Evolutionary conservation across 768 basidiomycete genomes (phyloP).

Genomic region (Epithele typhae): DNA sequence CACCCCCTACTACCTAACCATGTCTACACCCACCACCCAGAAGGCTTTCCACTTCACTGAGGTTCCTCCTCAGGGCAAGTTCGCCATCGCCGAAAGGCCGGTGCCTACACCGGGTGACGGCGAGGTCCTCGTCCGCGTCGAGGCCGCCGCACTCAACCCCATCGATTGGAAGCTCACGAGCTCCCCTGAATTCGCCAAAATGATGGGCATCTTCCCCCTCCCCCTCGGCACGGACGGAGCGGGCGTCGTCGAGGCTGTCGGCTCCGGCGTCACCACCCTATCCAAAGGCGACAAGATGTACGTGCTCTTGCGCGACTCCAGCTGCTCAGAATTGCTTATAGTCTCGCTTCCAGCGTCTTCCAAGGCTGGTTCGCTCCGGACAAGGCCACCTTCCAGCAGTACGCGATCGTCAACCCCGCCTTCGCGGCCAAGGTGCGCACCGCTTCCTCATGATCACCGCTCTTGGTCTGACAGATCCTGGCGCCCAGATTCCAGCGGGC

Average conservation of each 20-base stretch:
- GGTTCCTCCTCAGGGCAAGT: background rate
- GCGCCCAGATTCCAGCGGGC: constrained; percentile 28
- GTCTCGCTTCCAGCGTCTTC: constrained; percentile 16
- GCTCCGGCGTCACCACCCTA: constrained; percentile 31
- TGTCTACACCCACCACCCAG: too few species aligned
- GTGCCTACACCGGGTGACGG: constrained; percentile 20
- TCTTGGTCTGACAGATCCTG: background rate
- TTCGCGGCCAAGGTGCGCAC: constrained; percentile 15
- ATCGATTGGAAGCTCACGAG: constrained; percentile 29
- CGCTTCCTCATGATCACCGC: too few species aligned
- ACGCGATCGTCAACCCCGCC: constrained; percentile 20
- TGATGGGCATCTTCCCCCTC: constrained; percentile 31
- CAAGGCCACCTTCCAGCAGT: constrained; percentile 19
- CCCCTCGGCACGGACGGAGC: constrained; percentile 32
- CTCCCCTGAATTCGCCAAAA: constrained; percentile 21
- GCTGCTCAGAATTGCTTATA: constrained; percentile 11
- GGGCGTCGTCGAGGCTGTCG: constrained; percentile 33
- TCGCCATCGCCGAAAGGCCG: background rate
- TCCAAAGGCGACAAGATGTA: constrained; percentile 33
- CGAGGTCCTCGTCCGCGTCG: constrained; percentile 23
- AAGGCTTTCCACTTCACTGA: too few species aligned
- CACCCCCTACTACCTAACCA: too few species aligned
- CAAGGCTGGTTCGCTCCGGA: constrained; percentile 17
- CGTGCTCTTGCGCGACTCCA: constrained; percentile 1
- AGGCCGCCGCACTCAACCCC: constrained; percentile 25